Base-by-base conservation (phyloP, 164 flowering plant genomes). In the Macadamia tetraphylla region DNA sequence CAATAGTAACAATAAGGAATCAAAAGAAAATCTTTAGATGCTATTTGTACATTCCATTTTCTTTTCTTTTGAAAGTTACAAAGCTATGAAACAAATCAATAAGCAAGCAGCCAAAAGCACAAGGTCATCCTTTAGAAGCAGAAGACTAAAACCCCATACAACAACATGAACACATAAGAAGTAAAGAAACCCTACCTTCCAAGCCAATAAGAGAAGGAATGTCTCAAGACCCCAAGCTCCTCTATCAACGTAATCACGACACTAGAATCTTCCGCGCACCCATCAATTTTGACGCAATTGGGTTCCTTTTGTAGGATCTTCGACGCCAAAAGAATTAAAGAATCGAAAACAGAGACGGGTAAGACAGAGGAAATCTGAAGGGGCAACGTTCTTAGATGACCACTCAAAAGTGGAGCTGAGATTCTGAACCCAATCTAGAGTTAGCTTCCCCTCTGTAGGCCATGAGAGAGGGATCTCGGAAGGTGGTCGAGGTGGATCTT, bases 141-240 rank as follows among this genome's bases (percentile, higher is more conserved):
- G 23, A 23, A 23, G 23, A 23, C 23, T 23, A 23, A 23, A 23
- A 23, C 23, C 42, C 23, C 23, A 23, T 23, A 23, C 23, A 30
- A 53, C 14, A 13, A 60, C 0, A 1, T 0, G 29, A 58, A 58
- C 10, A 5, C 71, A 52, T 14, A 53, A 2, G 14, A 53, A 2
- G 2, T 3, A 42, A 6, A 63, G 31, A 48, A 62, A 0, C 14
- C 61, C 71, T 23, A 88, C 99, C 90, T 94, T 94, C 98, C 97
- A 94, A 29, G 96, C 92, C 71, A 94, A 71, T 56, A 94, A 76
- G 3, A 90, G 68, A 18, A 94, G 72, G 62, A 90, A 94, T 3
- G 92, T 87, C 71, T 94, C 99, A 10, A 94, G 86, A 32, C 99
- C 99, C 99, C 99, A 94, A 2, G 98, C 97, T 0, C 99, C 99